Evolutionary conservation across 1,284 basidiomycete species (phyloP), one percentile per base, ranked within the genome.

Genomic region (Rhizoctonia solani): DNA sequence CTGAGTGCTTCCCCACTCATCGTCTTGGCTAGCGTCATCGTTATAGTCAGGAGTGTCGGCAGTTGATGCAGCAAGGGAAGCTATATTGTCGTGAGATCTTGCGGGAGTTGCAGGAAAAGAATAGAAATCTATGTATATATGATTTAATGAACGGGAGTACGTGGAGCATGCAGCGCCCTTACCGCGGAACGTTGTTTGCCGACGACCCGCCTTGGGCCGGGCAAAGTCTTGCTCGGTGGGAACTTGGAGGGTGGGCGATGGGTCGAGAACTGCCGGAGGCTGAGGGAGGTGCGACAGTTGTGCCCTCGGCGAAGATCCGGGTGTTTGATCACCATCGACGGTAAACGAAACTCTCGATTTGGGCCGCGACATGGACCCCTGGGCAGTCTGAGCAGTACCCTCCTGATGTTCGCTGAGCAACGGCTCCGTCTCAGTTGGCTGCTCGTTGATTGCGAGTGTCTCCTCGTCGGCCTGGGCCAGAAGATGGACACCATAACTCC

Each of bases 401-500:
- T 30, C 30, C 16, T 66, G 66, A 21, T 49, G 37, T 13, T 56
- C 61, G 14, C 13, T 41, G 14, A 56, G 61, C 21, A 67, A 61
- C 47, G 46, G 68, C 25, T 34, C 50, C 34, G 37, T 58, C 56
- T 69, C 66, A 41, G 53, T 53, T 14, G 63, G 29, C 11, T 59
- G 47, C 21, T 34, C 37, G 14, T 53, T 32, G 16, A 52, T 29
- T 4, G 50, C 37, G 68, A 71, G 75, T 4, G 66, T 71, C 8
- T 83, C 81, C 61, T 86, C 83, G 70, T 95, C 90, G 0, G 89
- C 87, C 68, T 83, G 83, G 0, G 90, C 85, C 6, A 95, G 82
- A 0, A 95, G 81, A 65, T 83, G 84, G 13, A 96, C 88, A 13
- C 93, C 93, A 73, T 88, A 93, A 67, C 90, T 92, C 89, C 93